Base-by-base conservation (phyloP, 495 filamentous ascomycete species). In the Aspergillus heteromorphus region DNA sequence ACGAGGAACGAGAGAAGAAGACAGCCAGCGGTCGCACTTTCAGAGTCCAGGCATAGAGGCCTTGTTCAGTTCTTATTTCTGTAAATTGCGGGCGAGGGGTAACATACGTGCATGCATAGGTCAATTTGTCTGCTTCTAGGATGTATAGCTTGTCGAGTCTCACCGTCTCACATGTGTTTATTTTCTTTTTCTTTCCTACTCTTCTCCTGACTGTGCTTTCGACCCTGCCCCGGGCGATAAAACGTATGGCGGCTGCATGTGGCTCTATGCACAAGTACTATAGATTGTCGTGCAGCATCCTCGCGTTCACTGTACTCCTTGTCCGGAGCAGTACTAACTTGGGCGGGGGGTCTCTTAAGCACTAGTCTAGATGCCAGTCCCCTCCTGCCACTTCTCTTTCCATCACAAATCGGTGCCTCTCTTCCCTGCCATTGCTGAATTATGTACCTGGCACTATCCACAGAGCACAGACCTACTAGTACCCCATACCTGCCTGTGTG, bases 1-100 rank as follows among this genome's bases (percentile, higher is more conserved):
- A 85, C 61, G 93, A 97, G 73, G 95, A 97, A 71, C 96, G 93
- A 70, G 93, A 98, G 75, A 84, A 89, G 64, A 98, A 97, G 83
- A 98, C 93, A 29, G 93, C 95, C 23, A 97, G 90, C 73, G 93
- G 93, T 57, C 84, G 93, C 57, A 95, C 88, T 18, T 98, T 97
- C 83, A 85, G 86, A 65, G 87, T 89, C 41, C 84, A 87, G 56
- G 76, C 66, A 56, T 81, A 76, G 56, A 61, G 52, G 18, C 21
- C 29, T 25, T 19, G 41, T 53, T 23, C 59, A 58, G 48, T 42
- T 54, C 56, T 67, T 49, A 20, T 49, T 40, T 49, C 11, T 51
- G 19, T 56, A 31, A 43, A 55, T 59, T 51, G 56, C 38, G 36
- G 48, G 16, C 18, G 56, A 51, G 51, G 40, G 38, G 40, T 25